These are phyloP conservation scores for sunflower (Helianthus annuus) DNA, from an alignment of 129 eudicot genomes.

Conservation along the genomic window HanXRQr2.0-SUNRISE NC_035439.2:7933797-7934296, in stretches of 20 bases:
- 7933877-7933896: constrained; percentile 59
- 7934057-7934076: constrained; percentile 33
- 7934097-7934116: background rate
- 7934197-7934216: constrained; percentile 6
- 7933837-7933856: constrained; percentile 47
- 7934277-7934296: background rate
- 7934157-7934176: constrained; percentile 18
- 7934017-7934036: constrained; percentile 27
- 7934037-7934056: constrained; percentile 28
- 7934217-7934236: constrained; percentile 50
- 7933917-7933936: constrained; percentile 51
- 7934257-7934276: background rate
- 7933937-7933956: constrained; percentile 63
- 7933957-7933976: constrained; percentile 45
- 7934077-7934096: constrained; percentile 29
- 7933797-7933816: constrained; percentile 9
- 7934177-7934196: constrained; percentile 8
- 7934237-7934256: background rate
- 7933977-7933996: constrained; percentile 45
- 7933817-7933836: constrained; percentile 22
- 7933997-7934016: constrained; percentile 43
- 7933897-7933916: constrained; percentile 41
- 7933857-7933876: constrained; percentile 38
- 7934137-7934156: constrained; percentile 16
- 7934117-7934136: constrained; percentile 32